phyloP scores from a whole-genome alignment of 1,284 basidiomycete genomes.

The Neotropicomus parvogracilis region DNA sequence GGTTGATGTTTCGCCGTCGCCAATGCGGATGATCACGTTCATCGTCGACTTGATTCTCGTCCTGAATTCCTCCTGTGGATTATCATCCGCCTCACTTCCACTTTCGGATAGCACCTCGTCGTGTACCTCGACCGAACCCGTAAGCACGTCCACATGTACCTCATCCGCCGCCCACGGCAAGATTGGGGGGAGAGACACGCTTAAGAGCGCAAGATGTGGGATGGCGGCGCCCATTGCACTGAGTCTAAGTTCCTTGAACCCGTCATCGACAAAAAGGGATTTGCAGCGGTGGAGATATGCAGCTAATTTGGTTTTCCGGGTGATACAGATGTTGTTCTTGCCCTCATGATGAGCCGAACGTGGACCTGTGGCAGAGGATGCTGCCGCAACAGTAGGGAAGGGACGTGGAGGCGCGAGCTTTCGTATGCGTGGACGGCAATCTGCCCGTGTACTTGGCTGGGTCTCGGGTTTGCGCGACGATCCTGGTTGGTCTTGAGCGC shows the following conservation, averaged over 20 bases:
- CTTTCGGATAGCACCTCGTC: constrained; percentile 79
- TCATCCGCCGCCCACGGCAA: constrained; percentile 67
- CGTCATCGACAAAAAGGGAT: constrained; percentile 71
- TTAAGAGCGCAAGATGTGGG: constrained; percentile 71
- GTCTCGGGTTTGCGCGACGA: constrained; percentile 3
- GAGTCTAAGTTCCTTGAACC: constrained; percentile 75
- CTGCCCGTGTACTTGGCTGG: constrained; percentile 6
- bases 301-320: constrained; percentile 71
- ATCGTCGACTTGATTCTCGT: constrained; percentile 69
- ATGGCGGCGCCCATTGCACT: constrained; percentile 87
- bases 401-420: constrained; percentile 71
- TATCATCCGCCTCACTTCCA: constrained; percentile 47
- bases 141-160: constrained; percentile 65
- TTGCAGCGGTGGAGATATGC: constrained; percentile 79
- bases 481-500: neutral
- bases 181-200: constrained; percentile 69
- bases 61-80: constrained; percentile 52
- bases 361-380: constrained; percentile 77
- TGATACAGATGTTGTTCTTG: constrained; percentile 79
- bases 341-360: constrained; percentile 63
- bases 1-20: constrained; percentile 47
- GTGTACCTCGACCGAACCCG: constrained; percentile 72
- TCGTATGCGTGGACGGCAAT: constrained; percentile 41
- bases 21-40: constrained; percentile 56
- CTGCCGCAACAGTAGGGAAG: constrained; percentile 70